These are phyloP conservation scores for Penicillium odoratum DNA, from an alignment of 495 filamentous ascomycete genomes.

Conservation along the genomic window DNA sequence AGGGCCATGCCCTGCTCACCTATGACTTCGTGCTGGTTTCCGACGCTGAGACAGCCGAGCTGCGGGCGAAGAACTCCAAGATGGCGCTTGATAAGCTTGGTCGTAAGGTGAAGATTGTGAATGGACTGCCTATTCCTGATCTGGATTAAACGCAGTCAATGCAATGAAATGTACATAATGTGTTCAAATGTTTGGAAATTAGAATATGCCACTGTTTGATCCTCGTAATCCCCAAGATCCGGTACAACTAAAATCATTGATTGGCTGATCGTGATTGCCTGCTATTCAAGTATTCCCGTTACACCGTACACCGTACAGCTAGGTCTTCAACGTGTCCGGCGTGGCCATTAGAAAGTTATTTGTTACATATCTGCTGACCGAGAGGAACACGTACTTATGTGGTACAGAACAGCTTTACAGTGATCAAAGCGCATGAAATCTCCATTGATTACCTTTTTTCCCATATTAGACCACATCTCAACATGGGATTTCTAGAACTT, in stretches of 20 bases:
- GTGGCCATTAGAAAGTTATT: background rate
- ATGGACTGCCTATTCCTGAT: conserved; percentile 81
- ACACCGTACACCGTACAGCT: background rate
- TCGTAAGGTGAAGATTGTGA: conserved; percentile 70
- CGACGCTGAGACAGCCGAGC: conserved; percentile 65
- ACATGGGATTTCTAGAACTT: background rate
- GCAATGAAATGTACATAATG: background rate
- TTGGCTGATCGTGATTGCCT: background rate
- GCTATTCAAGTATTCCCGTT: background rate
- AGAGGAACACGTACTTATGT: background rate
- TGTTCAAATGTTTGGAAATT: background rate
- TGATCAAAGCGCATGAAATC: no score
- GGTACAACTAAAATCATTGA: background rate
- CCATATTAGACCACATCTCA: background rate
- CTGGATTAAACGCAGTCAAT: conserved; percentile 49
- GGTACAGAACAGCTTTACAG: background rate
- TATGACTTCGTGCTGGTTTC: conserved; percentile 78
- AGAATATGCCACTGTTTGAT: background rate
- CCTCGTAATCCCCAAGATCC: background rate
- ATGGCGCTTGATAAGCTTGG: conserved; percentile 73
- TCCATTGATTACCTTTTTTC: background rate
- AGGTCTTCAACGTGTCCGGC: background rate
- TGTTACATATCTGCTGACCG: background rate
- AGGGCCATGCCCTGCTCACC: conserved; percentile 55
- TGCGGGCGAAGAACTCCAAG: conserved; percentile 69